These are phyloP conservation scores for Dendryphion nanum DNA, from an alignment of 2,329 filamentous ascomycete species.

Conservation along the genomic window DNA sequence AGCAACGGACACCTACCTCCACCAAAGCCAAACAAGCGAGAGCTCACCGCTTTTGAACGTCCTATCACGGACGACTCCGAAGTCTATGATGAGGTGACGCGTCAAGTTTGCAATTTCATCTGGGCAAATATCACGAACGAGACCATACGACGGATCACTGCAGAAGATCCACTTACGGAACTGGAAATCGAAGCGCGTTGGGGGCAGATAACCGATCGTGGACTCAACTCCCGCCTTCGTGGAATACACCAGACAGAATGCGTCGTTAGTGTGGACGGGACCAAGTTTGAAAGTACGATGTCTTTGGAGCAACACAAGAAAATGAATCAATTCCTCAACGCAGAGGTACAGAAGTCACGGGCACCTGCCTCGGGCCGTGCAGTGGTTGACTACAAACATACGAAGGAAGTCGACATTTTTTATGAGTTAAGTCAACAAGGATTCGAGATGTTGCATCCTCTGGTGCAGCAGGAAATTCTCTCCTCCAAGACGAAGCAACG, in stretches of 20 bases:
- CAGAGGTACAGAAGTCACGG: slow-evolving; percentile 57
- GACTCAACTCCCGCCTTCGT: slow-evolving; percentile 65
- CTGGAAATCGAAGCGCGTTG: slow-evolving; percentile 96
- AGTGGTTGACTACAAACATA: slow-evolving; percentile 76
- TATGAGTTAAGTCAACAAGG: slow-evolving; percentile 57
- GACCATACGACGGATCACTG: slow-evolving; percentile 55
- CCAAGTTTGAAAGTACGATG: slow-evolving; percentile 80
- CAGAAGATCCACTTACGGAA: slow-evolving; percentile 61
- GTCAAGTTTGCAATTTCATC: slow-evolving; percentile 76
- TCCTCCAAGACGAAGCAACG: slow-evolving; percentile 19
- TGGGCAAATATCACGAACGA: slow-evolving; percentile 66
- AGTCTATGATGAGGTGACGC: slow-evolving; percentile 68
- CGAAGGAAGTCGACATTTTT: slow-evolving; percentile 79
- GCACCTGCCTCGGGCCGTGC: slow-evolving; percentile 47
- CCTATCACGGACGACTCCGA: slow-evolving; percentile 69
- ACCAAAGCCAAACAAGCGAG: slow-evolving; percentile 9
- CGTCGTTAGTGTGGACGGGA: slow-evolving; percentile 21
- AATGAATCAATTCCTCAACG: slow-evolving; percentile 84
- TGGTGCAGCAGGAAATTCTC: slow-evolving; percentile 58
- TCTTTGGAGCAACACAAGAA: slow-evolving; percentile 84
- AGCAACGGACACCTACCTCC: slow-evolving; percentile 18
- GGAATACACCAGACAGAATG: slow-evolving; percentile 65
- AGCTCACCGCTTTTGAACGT: slow-evolving; percentile 46
- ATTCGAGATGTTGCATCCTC: slow-evolving; percentile 41
- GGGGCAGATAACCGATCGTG: slow-evolving; percentile 71